Base-by-base conservation (phyloP, 192 early-diverging fungal species). In the Martensiomyces pterosporus region DNA sequence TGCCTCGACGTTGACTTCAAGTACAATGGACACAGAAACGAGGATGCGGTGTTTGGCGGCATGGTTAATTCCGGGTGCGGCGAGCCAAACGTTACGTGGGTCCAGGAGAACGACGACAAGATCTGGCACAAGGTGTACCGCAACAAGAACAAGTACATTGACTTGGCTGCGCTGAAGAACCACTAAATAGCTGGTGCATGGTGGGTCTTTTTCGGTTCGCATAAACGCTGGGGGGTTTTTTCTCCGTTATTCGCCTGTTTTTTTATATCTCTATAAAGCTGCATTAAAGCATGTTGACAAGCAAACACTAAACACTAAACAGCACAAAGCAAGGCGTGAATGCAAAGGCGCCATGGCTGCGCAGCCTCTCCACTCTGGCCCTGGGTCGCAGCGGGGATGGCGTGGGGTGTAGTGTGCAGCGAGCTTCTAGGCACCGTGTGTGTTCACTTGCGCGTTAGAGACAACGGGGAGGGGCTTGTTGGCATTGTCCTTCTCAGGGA, bases 41-140 rank as follows among this genome's bases (percentile, higher is more conserved):
- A 71, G 37, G 67, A 71, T 21, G 17, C 52, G 14, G 56, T 71
- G n/a, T 71, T 71, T 48, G 60, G 60, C 29, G 67, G 52, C n/a
- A 71, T 71, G 67, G 67, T 71, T 3, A 55, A 24, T 5, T 50
- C 60, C 9, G 67, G 67, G 2, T 71, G 67, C 15, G 67, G 67
- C 29, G 60, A 71, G 22, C 0, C 36, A 3, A 60, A 45, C 18
- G 57, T 71, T 0, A 24, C 24, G 32, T 71, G 42, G 24, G 41
- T 71, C 9, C 25, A 52, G 24, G 67, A 71, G 16, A 45, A 71
- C 27, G 60, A 71, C 24, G n/a, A 50, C 41, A 47, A 52, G 32
- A 71, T 71, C 24, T 71, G 67, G 67, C 60, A 71, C 52, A 64
- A 64, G 45, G 9, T 17, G 24, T 71, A 71, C 39, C 43, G 49